Evolutionary conservation across 192 early-diverging fungal genomes (phyloP).

Genomic region (Phycomyces blakesleeanus): DNA sequence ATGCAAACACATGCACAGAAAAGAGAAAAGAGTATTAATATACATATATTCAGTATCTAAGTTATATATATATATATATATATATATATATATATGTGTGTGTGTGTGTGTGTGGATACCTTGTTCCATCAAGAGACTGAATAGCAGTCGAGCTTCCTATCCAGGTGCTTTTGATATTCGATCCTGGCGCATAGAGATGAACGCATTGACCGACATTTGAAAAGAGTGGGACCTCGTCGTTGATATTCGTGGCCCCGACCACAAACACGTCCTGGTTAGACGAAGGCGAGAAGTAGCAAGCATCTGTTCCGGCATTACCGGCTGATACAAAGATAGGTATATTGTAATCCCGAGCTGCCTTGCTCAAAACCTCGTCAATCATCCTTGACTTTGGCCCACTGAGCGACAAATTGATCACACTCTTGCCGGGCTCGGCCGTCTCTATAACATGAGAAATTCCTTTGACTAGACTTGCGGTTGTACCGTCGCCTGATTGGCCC

Average conservation of each 20-base stretch:
- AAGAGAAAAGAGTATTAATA: not conserved
- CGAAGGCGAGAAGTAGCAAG: constrained; percentile 55
- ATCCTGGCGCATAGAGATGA: constrained; percentile 59
- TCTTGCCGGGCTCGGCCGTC: constrained; percentile 25
- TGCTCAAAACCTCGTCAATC: constrained; percentile 42
- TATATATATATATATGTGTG: constrained; percentile 1
- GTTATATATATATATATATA: not conserved
- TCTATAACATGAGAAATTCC: constrained; percentile 22
- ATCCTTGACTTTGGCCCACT: constrained; percentile 47
- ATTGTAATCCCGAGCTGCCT: constrained; percentile 26
- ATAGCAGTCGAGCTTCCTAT: constrained; percentile 15
- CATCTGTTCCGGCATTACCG: constrained; percentile 54
- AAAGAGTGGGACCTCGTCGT: constrained; percentile 44
- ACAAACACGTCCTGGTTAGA: constrained; percentile 37
- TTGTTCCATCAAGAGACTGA: constrained; percentile 45
- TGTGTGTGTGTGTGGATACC: no score
- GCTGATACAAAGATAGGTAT: constrained; percentile 56
- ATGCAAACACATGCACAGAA: no score
- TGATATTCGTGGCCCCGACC: constrained; percentile 42
- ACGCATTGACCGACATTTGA: constrained; percentile 55
- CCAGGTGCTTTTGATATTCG: constrained; percentile 44
- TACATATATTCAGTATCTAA: not conserved
- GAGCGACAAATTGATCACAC: constrained; percentile 58
- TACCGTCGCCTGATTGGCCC: constrained; percentile 46
- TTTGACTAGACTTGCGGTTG: constrained; percentile 45